Base-by-base conservation (phyloP, 1,139 yeast species). In the Debaryomyces singareniensis region DNA sequence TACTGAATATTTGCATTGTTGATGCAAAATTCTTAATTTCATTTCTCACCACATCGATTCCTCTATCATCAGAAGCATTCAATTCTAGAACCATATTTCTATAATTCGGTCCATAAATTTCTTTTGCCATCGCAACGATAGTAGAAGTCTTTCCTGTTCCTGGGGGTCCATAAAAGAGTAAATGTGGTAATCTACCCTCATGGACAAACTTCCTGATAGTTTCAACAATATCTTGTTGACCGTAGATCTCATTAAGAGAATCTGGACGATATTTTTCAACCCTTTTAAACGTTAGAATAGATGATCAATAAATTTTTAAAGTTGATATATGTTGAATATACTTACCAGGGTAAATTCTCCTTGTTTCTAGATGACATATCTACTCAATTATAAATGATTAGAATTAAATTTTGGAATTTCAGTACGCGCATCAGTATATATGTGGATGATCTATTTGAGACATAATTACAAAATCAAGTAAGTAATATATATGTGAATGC, bases 61-160 rank as follows among this genome's bases (percentile, higher is more conserved):
- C 94, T 53, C 94, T 69, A 50, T 83, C 94, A 49, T 83, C 94
- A 1, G 87, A 78, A 3, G 94, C 94, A 49, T 83, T 83, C 45
- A 93, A 71, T 47, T 94, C 97, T 37, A 91, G 60, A 3, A 91
- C 96, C 95, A 85, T 86, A 51, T 82, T 84, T 44, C 71, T 73
- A 56, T 84, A 86, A 47, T 78, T 79, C 25, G 77, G 68, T 2
- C 97, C 97, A 48, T 86, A 91, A n/a, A 91, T 78, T 48, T 89
- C 96, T 32, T 75, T 67, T 2, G 98, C 96, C 36, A 91, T 60
- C 0, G 97, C 97, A 21, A 84, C 72, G 37, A 91, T 84, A 1
- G 96, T 89, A 1, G 96, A 85, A 0, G 98, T 91, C 53, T 91
- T 91, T 40, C 98, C 98, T 0, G 96, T 89, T 15, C 98, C 98